Conservation (phyloP, 768 basidiomycete genomes). For the Lentinus brumalis region DNA sequence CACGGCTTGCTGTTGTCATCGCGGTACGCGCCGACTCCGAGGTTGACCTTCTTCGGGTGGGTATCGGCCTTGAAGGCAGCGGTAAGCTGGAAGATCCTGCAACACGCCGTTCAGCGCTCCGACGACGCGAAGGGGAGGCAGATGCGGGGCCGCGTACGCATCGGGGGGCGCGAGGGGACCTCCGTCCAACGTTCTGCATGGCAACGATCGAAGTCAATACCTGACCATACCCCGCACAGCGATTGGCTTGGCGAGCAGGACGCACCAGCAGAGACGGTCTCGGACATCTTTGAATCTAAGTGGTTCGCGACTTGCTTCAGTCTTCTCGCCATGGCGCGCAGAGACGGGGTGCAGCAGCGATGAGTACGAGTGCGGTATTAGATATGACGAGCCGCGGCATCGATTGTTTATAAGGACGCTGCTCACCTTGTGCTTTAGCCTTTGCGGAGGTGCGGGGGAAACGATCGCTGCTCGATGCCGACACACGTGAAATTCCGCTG, state of each 20-base stretch:
- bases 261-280: conserved; percentile 48
- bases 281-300: conserved; percentile 45
- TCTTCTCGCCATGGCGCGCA: conserved; percentile 39
- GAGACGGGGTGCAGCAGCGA: neutral
- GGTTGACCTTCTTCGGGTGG: conserved; percentile 79
- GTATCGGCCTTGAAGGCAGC: conserved; percentile 85
- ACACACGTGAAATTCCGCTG: conserved; percentile 19
- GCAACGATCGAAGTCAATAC: conserved; percentile 10
- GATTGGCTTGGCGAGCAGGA: conserved; percentile 15
- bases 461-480: conserved; percentile 13
- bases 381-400: neutral
- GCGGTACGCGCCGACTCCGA: conserved; percentile 92
- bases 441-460: conserved; percentile 7
- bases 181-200: conserved; percentile 67
- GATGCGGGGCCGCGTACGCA: conserved; percentile 47
- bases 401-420: conserved; percentile 2
- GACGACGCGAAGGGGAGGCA: conserved; percentile 4
- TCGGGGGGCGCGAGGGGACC: conserved; percentile 84
- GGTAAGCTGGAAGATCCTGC: conserved; percentile 88
- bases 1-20: conserved; percentile 88
- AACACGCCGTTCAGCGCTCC: conserved; percentile 8
- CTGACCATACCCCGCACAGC: conserved; percentile 7
- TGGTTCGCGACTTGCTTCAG: conserved; percentile 62
- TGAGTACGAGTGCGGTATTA: neutral
- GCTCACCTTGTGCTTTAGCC: conserved; percentile 11